Base-by-base conservation (phyloP, 75 land plant genomes). In the Pinus taeda region DNA sequence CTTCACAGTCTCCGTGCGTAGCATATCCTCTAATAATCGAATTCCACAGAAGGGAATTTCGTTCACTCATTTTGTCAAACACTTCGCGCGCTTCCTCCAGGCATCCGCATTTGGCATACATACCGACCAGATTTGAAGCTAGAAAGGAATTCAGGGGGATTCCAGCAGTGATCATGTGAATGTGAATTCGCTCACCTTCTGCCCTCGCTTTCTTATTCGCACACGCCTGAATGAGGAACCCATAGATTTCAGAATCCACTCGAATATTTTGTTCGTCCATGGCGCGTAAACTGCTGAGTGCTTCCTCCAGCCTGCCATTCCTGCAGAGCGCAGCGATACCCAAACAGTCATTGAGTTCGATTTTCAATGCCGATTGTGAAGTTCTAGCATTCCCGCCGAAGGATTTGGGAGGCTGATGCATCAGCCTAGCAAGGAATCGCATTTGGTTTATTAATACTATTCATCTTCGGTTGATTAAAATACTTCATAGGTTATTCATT, bases 151-250 rank as follows among this genome's bases (percentile, higher is more conserved):
- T 49, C 55, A 49, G 55, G 55, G 55, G 55, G 3, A 49, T 49
- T 49, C 55, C 12, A 9, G 55, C 55, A 49, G 55, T 9, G 11
- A 49, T 49, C 15, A 88, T 57, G 72, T 76, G 73, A 1, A 82
- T 81, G 77, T 91, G 91, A 1, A 91, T 1, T 13, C 22, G 45
- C 12, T 63, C 7, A 42, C 91, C 93, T 78, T 85, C 73, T 8
- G 33, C 45, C 3, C 74, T 4, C 53, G 58, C 77, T 58, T 75
- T 69, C 62, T 84, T 60, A 59, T 59, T 73, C 18, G 81, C 81
- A 69, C 84, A 93, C 0, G 90, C 90, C 57, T 82, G 87, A 74
- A 91, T 33, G 0, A 81, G 64, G 36, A 79, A 81, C 18, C 85
- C 86, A 53, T 91, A 78, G 1, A 89, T 91, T 21, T 85, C 77